Conservation (phyloP, 1,284 basidiomycete species). For the Pseudozyma hubeiensis region DNA sequence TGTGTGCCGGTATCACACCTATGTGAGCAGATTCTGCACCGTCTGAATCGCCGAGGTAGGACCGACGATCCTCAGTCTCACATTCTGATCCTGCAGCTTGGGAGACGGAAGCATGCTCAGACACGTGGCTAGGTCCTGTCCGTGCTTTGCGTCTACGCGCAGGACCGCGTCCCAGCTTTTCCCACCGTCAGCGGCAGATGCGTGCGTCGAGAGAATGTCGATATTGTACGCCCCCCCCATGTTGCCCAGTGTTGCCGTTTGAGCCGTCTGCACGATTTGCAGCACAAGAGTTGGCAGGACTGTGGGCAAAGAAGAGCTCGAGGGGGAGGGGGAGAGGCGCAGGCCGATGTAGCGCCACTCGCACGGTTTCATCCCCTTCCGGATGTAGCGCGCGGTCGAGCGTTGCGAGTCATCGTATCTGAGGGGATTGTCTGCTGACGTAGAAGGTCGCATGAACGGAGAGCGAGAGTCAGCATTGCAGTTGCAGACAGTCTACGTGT, state of each 20-base stretch:
- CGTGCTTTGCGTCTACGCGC: slow-evolving; percentile 21
- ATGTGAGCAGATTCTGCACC: slow-evolving; percentile 15
- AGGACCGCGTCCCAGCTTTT: slow-evolving; percentile 24
- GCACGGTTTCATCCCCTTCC: slow-evolving; percentile 36
- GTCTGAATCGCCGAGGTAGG: slow-evolving; percentile 34
- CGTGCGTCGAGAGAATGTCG: slow-evolving; percentile 46
- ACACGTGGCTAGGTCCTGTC: slow-evolving; percentile 26
- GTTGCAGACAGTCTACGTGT: not conserved
- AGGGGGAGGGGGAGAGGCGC: slow-evolving; percentile 10
- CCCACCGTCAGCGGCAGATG: not conserved
- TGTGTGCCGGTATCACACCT: not conserved
- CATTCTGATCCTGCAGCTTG: not conserved
- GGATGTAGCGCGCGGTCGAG: slow-evolving; percentile 10
- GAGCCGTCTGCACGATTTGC: slow-evolving; percentile 29
- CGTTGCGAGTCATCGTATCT: too few species aligned
- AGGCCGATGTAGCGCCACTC: slow-evolving; percentile 40
- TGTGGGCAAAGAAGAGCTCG: not conserved
- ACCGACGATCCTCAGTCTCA: slow-evolving; percentile 29
- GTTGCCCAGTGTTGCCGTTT: slow-evolving; percentile 34
- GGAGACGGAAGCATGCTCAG: slow-evolving; percentile 29
- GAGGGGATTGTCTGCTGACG: slow-evolving; percentile 5
- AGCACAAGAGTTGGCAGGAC: slow-evolving; percentile 26
- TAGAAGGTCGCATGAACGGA: not conserved
- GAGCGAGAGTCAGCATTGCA: slow-evolving; percentile 5
- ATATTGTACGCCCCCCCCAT: slow-evolving; percentile 46